Base-by-base conservation (phyloP, 2,329 filamentous ascomycete species). In the Neobulgaria alba region DNA sequence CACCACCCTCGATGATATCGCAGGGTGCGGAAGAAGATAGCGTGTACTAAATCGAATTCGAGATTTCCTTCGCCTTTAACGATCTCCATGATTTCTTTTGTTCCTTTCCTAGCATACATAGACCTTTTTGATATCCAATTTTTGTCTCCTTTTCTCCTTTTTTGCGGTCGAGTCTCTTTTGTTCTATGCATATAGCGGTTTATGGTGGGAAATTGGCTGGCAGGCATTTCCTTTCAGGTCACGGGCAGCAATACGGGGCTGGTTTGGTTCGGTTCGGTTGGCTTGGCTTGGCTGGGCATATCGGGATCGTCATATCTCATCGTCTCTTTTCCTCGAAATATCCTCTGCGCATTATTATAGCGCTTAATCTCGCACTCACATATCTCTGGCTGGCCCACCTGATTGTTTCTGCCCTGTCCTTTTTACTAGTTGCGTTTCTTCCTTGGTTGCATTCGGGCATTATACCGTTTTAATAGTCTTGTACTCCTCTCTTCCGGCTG, bases 1-100 rank as follows among this genome's bases (percentile, higher is more conserved):
- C 78, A 43, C n/a, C n/a, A n/a, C 79, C 79, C 41, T 82, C 79
- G 47, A 83, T 83, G 77, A 81, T 73, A 41, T 83, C 79, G 36
- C 79, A 82, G 57, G 79, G 78, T 41, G 77, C 73, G 35, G 79
- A 84, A 56, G 79, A 83, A 65, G 77, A 81, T 57, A 82, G 78
- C 68, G 75, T 82, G 67, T 82, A 82, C 60, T 82, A 54, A 57
- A 49, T 51, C 48, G 50, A 46, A 21, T 43, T 43, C 17, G 29
- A 42, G 32, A 10, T 36, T 17, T 23, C 34, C 15, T 42, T 21
- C 29, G 21, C 46, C 41, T 42, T 41, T 54, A 53, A 60, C 47
- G 60, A 58, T 55, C 51, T 53, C 40, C 53, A 58, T 53, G 71
- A 73, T 69, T 69, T 69, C 61, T 50, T 67, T 64, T 67, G 56